Conservation (phyloP, 495 filamentous ascomycete genomes). For the Hyaloscypha bicolor region DNA sequence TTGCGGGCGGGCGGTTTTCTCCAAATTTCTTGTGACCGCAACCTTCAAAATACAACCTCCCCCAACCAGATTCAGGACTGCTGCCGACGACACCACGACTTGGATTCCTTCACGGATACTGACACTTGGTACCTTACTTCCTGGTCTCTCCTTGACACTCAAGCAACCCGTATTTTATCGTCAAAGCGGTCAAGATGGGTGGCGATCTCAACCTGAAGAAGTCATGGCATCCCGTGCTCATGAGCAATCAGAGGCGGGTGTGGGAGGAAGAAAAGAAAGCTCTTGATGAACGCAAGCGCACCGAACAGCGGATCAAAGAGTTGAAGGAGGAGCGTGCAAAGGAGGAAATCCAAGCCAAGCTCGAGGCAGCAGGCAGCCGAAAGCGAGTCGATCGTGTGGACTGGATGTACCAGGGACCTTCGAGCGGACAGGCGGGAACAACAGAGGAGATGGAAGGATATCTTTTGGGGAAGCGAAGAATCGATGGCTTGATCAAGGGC, state of each 20-base stretch:
- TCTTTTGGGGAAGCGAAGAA: slow-evolving; percentile 85
- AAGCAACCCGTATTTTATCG: slow-evolving; percentile 3
- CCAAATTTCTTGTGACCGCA: not conserved
- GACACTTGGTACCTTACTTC: too few species aligned
- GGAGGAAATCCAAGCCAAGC: slow-evolving; percentile 86
- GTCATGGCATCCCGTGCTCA: slow-evolving; percentile 88
- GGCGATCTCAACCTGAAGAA: slow-evolving; percentile 96
- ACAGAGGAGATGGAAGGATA: slow-evolving; percentile 95
- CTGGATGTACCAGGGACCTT: slow-evolving; percentile 96
- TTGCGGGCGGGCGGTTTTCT: not conserved
- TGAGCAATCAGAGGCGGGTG: slow-evolving; percentile 81
- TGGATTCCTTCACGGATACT: too few species aligned
- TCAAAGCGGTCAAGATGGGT: slow-evolving; percentile 65
- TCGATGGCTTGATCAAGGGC: slow-evolving; percentile 87
- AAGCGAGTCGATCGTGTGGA: slow-evolving; percentile 80
- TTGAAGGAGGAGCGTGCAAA: slow-evolving; percentile 91
- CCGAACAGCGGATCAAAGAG: slow-evolving; percentile 83
- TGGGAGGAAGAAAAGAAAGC: slow-evolving; percentile 89
- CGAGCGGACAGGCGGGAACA: slow-evolving; percentile 75
- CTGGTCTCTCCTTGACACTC: not conserved
- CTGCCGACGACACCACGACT: not conserved
- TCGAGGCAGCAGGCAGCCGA: slow-evolving; percentile 84
- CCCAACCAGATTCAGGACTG: not conserved
- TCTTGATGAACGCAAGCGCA: slow-evolving; percentile 92
- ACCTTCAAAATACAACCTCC: not conserved